Percentiles rank a stretch among this genome's conserved stretches.
Conservation (phyloP, 345 rosid species). For the Lepidium africanum region DNA sequence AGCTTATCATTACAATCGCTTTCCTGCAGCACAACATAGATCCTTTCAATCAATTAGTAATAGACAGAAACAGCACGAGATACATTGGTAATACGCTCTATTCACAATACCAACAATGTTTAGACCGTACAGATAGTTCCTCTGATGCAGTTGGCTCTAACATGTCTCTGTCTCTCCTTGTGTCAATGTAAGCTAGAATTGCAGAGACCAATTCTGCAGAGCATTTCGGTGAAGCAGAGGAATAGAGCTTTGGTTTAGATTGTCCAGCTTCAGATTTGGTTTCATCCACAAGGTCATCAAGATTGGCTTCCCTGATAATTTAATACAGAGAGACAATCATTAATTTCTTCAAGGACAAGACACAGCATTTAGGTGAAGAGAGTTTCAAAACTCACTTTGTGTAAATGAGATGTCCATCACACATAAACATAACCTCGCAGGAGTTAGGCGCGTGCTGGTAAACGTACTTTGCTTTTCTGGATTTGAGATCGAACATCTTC, state of each 20-base stretch:
- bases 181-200: conserved; percentile 28
- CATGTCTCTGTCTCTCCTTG: conserved; percentile 31
- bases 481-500: conserved; percentile 43
- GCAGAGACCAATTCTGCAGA: conserved; percentile 30
- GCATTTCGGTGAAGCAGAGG: conserved; percentile 28
- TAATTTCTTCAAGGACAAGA: neutral
- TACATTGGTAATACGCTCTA: neutral
- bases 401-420: conserved; percentile 39
- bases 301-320: conserved; percentile 18
- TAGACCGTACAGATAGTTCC: conserved; percentile 27
- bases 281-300: conserved; percentile 4
- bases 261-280: conserved; percentile 10
- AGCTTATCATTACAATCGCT: conserved; percentile 20
- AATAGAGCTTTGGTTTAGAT: conserved; percentile 9
- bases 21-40: conserved; percentile 28
- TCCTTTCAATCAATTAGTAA: neutral
- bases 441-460: conserved; percentile 37
- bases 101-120: conserved; percentile 3
- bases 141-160: conserved; percentile 24
- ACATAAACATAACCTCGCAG: conserved; percentile 52
- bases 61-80: neutral
- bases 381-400: conserved; percentile 32
- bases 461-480: conserved; percentile 56
- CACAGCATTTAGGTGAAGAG: neutral
- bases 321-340: conserved; percentile 1